Evolutionary conservation across 176 grass and related monocot species (phyloP).

Genomic region (barley (Hordeum vulgare)): MorexV3_pseudomolecules_assembly NC_058520.1:422577814-422578313

Average conservation of each 20-base stretch:
- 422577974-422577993: background rate
- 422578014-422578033: background rate
- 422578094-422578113: background rate
- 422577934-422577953: background rate
- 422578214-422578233: background rate
- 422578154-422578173: background rate
- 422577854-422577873: background rate
- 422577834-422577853: too few relatives aligned
- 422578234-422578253: background rate
- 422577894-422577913: too few relatives aligned
- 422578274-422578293: background rate
- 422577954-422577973: background rate
- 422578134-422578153: background rate
- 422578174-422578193: conserved; percentile 1
- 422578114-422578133: background rate
- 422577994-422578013: background rate
- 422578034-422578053: background rate
- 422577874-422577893: background rate
- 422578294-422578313: too few relatives aligned
- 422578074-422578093: background rate
- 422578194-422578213: background rate
- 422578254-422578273: background rate
- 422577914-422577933: background rate
- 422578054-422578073: background rate
- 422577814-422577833: too few relatives aligned